Evolutionary conservation across 2,329 filamentous ascomycete genomes (phyloP), one percentile per base, ranked within the genome.

Genomic region (Verticillium longisporum): DNA sequence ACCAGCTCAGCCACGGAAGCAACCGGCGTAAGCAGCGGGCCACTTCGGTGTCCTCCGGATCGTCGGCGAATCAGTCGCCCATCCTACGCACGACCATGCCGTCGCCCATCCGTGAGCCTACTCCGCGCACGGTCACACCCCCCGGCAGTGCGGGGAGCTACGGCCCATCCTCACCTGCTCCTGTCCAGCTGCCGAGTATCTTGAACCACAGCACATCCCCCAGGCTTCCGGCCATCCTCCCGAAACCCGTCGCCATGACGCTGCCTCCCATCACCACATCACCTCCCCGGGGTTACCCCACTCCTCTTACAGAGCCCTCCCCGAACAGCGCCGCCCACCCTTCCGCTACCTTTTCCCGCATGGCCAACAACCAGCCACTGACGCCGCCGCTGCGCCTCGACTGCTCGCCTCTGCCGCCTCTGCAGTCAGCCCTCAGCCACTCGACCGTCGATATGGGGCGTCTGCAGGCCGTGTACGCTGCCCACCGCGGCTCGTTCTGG

Each of bases 1-100:
- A 96, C 71, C 91, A 95, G 71, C 83, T 95, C 65, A 92, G 88
- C 65, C 90, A 92, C 72, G 90, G 90, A 62, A 91, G 85, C 78
- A 91, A 90, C 77, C 88, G 90, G 68, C 88, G 90, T 72, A 91
- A 91, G 81, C 62, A 64, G 59, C 85, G 90, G 62, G 88, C 86
- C 62, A 83, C 85, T 32, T 93, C 90, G 15, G 81, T 88, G 63
- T 88, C 87, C 2, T 88, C 87, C 1, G 82, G 81, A 41, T 86
- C 84, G n/a, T 86, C 85, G 63, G 77, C 75, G 15, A 78, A 78
- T 56, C 77, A 80, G 70, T 83, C 85, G 15, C 80, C 84, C 7
- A 71, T 80, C 65, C 72, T 83, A 68, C 72, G 76, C 14, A 71
- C 77, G 37, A 75, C 78, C 57, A 73, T 80, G 50, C 78, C 79